Evolutionary conservation across 371 early-diverging fungal genomes (phyloP), one percentile per base, ranked within the genome.

Genomic region (Quaeritorhiza haematococci): DNA sequence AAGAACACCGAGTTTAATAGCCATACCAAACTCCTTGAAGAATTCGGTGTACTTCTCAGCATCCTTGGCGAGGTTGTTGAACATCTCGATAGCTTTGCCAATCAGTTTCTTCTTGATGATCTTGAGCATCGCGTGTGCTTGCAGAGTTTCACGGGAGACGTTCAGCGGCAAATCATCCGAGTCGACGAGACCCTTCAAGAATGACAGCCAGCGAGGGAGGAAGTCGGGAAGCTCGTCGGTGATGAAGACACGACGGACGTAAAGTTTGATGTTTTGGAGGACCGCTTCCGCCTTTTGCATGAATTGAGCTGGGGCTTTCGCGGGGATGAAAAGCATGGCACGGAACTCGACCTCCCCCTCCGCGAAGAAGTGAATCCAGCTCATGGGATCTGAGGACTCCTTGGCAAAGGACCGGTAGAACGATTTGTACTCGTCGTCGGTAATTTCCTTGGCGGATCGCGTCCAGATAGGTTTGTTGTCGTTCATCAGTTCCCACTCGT

Each of bases 61-160:
- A 63, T 94, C 90, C 52, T 86, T 70, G n/a, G 85, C 70, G 26
- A 94, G 55, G 26, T 76, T 67, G 46, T 69, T 72, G 62, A 98
- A 84, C 82, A 95, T 82, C 24, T 94, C 94, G 33, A 95, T 61
- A 17, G 88, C 77, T 76, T 94, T 96, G 72, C 85, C 88, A 49
- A 91, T 73, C 35, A 98, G 50, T 53, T 84, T 88, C 74, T 90
- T 93, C 60, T 82, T 79, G 58, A 98, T 92, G 33, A 85, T 63
- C 64, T 85, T 85, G 58, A 96, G 76, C 7, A 83, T 75, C 54
- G 80, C 79, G 67, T 86, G 82, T 45, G 92, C 87, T 72, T 96
- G 97, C 3, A 96, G 76, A 2, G 93, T 91, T 69, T 98, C 98
- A 60, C 98, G 87, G 1, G 94, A 93, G 2, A 98, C 92, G 61